phyloP scores from a whole-genome alignment of 2,329 filamentous ascomycete species.

The Cytospora leucostoma region DNA sequence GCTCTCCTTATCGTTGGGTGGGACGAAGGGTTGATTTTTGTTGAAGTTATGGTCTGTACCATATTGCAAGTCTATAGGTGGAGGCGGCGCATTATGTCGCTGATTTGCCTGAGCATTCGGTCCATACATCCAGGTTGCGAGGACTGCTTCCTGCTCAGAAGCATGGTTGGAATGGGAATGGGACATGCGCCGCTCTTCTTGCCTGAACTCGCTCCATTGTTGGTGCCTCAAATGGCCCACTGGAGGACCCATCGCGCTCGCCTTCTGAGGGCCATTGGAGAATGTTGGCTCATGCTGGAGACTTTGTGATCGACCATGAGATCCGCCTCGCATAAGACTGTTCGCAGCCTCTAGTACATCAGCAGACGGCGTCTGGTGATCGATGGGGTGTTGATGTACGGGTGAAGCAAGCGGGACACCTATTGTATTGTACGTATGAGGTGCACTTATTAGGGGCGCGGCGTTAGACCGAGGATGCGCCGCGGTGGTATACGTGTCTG shows the following conservation, averaged over 20 bases:
- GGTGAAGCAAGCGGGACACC: conserved; percentile 27
- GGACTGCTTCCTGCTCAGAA: conserved; percentile 35
- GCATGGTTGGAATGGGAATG: conserved; percentile 32
- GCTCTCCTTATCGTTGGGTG: conserved; percentile 58
- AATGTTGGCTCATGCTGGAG: conserved; percentile 30
- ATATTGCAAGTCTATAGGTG: conserved; percentile 57
- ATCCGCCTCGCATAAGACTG: conserved; percentile 49
- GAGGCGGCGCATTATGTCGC: conserved; percentile 39
- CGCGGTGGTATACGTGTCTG: conserved; percentile 13
- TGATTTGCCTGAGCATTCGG: conserved; percentile 8
- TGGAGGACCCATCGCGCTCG: conserved; percentile 34
- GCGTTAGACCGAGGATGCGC: conserved; percentile 5
- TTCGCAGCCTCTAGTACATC: conserved; percentile 62
- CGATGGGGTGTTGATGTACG: conserved; percentile 32
- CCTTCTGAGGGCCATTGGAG: conserved; percentile 5
- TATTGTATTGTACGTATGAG: conserved; percentile 3
- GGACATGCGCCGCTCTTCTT: conserved; percentile 40
- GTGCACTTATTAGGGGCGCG: not conserved
- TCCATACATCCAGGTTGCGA: conserved; percentile 18
- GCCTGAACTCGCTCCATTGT: conserved; percentile 45
- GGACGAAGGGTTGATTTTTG: conserved; percentile 57
- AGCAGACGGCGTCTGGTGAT: conserved; percentile 43
- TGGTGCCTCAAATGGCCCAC: conserved; percentile 47
- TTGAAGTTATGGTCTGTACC: conserved; percentile 69
- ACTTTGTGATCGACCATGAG: conserved; percentile 33